phyloP scores from a whole-genome alignment of 148 eudicot genomes.

The Drosera capensis region DNA sequence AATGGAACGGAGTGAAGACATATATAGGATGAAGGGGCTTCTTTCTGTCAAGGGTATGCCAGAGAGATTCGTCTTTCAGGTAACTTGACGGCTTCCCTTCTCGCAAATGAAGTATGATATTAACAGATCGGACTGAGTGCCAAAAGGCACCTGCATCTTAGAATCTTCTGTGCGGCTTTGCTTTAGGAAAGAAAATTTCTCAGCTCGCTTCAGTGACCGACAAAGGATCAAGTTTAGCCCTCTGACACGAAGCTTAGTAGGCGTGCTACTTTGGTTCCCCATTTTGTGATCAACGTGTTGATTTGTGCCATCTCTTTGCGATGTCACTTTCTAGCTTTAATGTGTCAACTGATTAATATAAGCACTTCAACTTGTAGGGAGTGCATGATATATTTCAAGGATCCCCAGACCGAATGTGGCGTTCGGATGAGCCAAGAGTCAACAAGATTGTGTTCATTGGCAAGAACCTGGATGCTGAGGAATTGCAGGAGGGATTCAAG shows the following conservation, averaged over 20 bases:
- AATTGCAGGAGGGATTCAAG: slow-evolving; percentile 72
- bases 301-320: background rate
- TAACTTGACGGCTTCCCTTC: slow-evolving; percentile 10
- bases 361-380: slow-evolving; percentile 33
- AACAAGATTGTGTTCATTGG: slow-evolving; percentile 93
- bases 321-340: background rate
- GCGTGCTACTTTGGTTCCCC: too few relatives aligned
- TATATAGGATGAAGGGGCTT: slow-evolving; percentile 96
- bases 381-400: slow-evolving; percentile 99
- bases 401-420: slow-evolving; percentile 79
- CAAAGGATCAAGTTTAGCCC: too few relatives aligned
- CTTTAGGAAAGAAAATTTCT: background rate
- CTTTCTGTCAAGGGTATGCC: slow-evolving; percentile 76
- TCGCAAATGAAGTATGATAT: background rate
- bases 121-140: background rate
- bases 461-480: slow-evolving; percentile 61
- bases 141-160: background rate
- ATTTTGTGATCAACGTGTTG: background rate
- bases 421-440: slow-evolving; percentile 38
- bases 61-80: slow-evolving; percentile 98
- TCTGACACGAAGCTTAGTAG: background rate
- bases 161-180: background rate
- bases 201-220: background rate
- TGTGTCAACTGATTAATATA: background rate
- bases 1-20: slow-evolving; percentile 81